Base-by-base conservation (phyloP, 2,329 filamentous ascomycete genomes). In the Colletotrichum costaricense region DNA sequence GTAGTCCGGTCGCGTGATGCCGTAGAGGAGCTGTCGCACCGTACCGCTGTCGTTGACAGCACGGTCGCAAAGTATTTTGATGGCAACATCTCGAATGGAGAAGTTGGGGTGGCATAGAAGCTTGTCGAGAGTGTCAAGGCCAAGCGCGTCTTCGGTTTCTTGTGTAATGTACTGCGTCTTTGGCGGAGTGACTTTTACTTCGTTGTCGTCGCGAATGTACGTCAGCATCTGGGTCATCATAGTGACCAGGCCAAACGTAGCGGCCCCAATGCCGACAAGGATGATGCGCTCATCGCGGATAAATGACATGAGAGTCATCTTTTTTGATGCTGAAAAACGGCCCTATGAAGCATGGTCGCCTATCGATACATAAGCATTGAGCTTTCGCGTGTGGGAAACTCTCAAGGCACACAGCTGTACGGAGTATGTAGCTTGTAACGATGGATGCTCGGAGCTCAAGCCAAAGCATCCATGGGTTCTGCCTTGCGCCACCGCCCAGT, bases 101-200 rank as follows among this genome's bases (percentile, higher is more conserved):
- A 90, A 92, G 81, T 92, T 96, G 73, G 93, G 93, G 80, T 93
- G 93, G 64, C 88, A 86, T 14, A 93, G 84, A 4, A 95, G 87
- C 75, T 90, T 93, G 64, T 91, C 86, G 11, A 95, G 85, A 0
- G 93, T 95, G 55, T 88, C 86, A 12, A 91, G 79, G 71, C 91
- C 89, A 55, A 95, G 85, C 2, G 92, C 89, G 78, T 95, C 93
- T 78, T 95, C 93, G 2, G 92, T 94, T 28, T 93, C 91, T 80
- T 95, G 92, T 16, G 91, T 93, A 75, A 94, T 93, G 80, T 94
- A 93, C 76, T 92, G 90, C 63, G 93, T 90, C 79, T 93, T 92
- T 46, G 91, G 91, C 73, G 91, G 89, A 49, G 85, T 79, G 46
- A 90, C 88, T 73, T 90, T 90, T 78, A 97, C 89, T 81, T 92